A percentile compares a stretch with the other conserved stretches of the same genome.
Conservation (phyloP, 2,329 filamentous ascomycete species). For the Penicillium hordei region DNA sequence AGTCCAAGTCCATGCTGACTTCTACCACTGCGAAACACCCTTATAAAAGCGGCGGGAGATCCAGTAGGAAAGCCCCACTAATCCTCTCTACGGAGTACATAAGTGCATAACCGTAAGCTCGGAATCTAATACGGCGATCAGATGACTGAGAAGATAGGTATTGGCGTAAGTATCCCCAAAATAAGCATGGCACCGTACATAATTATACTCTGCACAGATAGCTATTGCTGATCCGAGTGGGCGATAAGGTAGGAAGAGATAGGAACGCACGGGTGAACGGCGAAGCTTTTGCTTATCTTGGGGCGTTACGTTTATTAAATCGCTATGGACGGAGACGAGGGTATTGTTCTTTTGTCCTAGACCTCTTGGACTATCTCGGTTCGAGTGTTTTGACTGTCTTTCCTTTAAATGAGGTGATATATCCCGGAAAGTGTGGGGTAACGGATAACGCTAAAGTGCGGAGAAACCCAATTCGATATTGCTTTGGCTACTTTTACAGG, state of each 20-base stretch:
- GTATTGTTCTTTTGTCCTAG: neutral
- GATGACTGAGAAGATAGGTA: too few species aligned
- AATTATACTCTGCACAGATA: neutral
- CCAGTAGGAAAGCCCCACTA: neutral
- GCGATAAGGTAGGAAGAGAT: conserved; percentile 4
- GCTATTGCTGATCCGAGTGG: conserved; percentile 3
- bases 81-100: neutral
- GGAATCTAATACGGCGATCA: too few species aligned
- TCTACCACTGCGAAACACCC: neutral
- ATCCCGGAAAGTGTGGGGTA: neutral
- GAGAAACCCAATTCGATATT: neutral
- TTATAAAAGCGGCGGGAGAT: neutral
- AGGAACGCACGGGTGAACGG: neutral
- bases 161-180: neutral
- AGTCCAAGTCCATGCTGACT: neutral
- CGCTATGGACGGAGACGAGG: too few species aligned
- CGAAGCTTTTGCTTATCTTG: neutral
- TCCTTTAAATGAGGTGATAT: neutral
- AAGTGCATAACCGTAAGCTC: neutral
- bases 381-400: neutral
- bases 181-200: neutral
- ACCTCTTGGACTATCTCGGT: neutral
- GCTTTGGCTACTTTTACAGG: neutral
- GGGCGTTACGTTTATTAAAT: neutral
- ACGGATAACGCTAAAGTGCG: neutral